Conservation (phyloP, 2,329 filamentous ascomycete species). For the Lachnellula occidentalis region DNA sequence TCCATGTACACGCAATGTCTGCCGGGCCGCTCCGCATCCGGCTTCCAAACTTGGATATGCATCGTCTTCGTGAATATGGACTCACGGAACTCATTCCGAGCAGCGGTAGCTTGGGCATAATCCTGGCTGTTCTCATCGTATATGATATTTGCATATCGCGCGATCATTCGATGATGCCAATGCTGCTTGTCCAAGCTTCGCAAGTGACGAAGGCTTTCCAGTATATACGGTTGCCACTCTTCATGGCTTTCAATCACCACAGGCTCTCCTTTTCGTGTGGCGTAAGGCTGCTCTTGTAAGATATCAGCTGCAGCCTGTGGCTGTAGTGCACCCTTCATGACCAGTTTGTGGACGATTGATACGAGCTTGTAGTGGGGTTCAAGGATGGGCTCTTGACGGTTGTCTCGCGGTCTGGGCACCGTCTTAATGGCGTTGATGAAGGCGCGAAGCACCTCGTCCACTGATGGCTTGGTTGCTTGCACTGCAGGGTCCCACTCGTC, state of each 20-base stretch:
- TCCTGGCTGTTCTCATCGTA: slow-evolving; percentile 49
- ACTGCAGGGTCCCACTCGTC: slow-evolving; percentile 34
- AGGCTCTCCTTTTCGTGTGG: slow-evolving; percentile 25
- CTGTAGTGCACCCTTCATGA: slow-evolving; percentile 32
- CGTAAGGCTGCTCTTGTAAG: slow-evolving; percentile 30
- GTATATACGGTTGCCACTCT: slow-evolving; percentile 56
- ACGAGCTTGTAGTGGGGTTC: slow-evolving; percentile 71
- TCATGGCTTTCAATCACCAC: slow-evolving; percentile 31
- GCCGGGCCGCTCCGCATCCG: slow-evolving; percentile 63
- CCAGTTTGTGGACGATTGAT: slow-evolving; percentile 61
- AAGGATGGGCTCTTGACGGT: slow-evolving; percentile 57
- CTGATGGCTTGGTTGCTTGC: slow-evolving; percentile 27
- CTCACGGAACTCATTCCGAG: slow-evolving; percentile 60
- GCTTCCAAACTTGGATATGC: slow-evolving; percentile 68
- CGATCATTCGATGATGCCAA: slow-evolving; percentile 71
- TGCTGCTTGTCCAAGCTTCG: slow-evolving; percentile 59
- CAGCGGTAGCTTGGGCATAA: slow-evolving; percentile 43
- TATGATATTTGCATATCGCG: slow-evolving; percentile 54
- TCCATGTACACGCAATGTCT: slow-evolving; percentile 69
- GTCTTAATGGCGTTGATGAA: slow-evolving; percentile 55
- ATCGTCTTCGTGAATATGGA: slow-evolving; percentile 73
- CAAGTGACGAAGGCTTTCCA: slow-evolving; percentile 35
- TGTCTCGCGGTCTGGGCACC: slow-evolving; percentile 55
- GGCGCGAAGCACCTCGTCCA: slow-evolving; percentile 48
- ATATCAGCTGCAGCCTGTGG: slow-evolving; percentile 31